These are phyloP conservation scores for Backusella tarrabulga DNA, from an alignment of 192 early-diverging fungal species.

Conservation along the genomic window DNA sequence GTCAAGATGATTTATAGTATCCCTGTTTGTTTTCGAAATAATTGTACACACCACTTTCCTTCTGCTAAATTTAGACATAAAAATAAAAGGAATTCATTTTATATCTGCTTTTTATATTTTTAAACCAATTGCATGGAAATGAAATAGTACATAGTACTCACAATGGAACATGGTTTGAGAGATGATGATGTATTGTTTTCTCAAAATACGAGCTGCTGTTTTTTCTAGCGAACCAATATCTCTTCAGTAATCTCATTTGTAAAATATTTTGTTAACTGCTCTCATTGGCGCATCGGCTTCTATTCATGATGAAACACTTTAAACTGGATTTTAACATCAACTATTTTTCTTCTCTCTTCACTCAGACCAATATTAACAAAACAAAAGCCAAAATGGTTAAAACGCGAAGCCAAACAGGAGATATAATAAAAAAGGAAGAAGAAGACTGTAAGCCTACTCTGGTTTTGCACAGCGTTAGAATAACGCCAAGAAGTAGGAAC, in stretches of 20 bases:
- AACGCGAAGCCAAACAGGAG: no score
- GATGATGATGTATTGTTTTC: no score
- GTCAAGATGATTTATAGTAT: conserved; percentile 32
- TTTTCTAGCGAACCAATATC: no score
- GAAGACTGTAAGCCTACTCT: background rate
- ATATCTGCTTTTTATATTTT: background rate
- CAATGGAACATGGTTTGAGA: no score
- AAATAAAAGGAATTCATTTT: background rate
- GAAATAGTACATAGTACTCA: background rate
- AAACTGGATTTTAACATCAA: background rate
- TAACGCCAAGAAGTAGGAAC: background rate
- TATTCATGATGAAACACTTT: background rate
- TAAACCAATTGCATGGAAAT: background rate
- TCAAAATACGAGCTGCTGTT: no score
- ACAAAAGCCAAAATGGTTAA: background rate
- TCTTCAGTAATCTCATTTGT: no score
- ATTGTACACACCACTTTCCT: background rate
- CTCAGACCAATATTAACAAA: background rate
- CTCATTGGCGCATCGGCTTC: no score
- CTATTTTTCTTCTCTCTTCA: no score
- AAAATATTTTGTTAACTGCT: no score
- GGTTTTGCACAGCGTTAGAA: background rate
- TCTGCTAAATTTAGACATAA: background rate
- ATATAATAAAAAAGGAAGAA: background rate
- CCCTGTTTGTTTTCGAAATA: background rate